phyloP scores from a whole-genome alignment of 257 asterid genomes.

The Jasminum sambac region DNA sequence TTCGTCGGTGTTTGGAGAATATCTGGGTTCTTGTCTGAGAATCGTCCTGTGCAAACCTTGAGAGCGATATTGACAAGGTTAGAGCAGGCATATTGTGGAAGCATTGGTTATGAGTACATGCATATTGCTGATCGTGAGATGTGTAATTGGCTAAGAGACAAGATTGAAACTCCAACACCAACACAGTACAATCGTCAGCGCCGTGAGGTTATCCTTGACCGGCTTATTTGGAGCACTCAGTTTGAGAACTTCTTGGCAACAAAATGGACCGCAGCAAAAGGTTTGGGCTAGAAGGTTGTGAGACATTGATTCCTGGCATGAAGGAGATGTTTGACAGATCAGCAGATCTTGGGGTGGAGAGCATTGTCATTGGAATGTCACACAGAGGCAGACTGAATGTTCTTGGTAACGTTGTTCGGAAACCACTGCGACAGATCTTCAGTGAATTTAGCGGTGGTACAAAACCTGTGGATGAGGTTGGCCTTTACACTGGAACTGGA shows the following conservation, averaged over 20 bases:
- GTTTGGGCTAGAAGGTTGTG: conserved; percentile 98
- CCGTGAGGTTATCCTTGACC: conserved; percentile 91
- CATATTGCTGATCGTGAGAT: conserved; percentile 89
- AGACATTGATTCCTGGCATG: conserved; percentile 98
- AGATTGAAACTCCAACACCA: conserved; percentile 85
- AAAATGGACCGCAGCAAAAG: conserved; percentile 94
- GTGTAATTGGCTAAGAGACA: conserved; percentile 98
- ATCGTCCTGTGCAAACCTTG: conserved; percentile 93
- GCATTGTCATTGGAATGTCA: conserved; percentile 95
- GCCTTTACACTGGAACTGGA: conserved; percentile 95
- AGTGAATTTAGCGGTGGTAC: conserved; percentile 93
- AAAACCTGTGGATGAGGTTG: conserved; percentile 82
- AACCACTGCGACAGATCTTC: conserved; percentile 88
- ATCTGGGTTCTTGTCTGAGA: conserved; percentile 93
- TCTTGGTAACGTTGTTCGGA: conserved; percentile 86
- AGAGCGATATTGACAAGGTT: conserved; percentile 83
- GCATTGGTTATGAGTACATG: conserved; percentile 92
- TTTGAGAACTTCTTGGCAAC: conserved; percentile 95
- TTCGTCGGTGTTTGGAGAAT: conserved; percentile 94
- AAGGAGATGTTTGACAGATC: conserved; percentile 97
- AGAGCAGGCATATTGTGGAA: conserved; percentile 96
- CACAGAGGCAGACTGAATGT: conserved; percentile 94
- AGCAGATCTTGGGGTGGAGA: conserved; percentile 96
- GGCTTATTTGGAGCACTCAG: conserved; percentile 89
- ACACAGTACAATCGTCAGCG: conserved; percentile 65